A percentile compares a stretch with the other conserved stretches of the same genome.
phyloP scores from a whole-genome alignment of 106 monocot species.

The Triglochin maritima region DNA sequence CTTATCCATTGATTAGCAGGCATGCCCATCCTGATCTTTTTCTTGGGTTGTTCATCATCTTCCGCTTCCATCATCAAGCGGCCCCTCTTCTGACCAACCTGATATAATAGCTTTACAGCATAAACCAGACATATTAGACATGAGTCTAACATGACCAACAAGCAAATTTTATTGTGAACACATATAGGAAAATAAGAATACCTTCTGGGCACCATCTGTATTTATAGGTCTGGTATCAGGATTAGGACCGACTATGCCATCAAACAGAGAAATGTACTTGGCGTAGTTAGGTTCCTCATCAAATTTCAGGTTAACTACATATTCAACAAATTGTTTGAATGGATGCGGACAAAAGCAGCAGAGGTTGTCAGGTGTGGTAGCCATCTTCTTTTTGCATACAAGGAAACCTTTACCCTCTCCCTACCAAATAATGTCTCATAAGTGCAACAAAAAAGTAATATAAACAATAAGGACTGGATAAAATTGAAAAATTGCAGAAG shows the following conservation, averaged over 20 bases:
- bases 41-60: conserved; percentile 25
- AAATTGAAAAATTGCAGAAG: too few species aligned
- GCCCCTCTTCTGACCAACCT: conserved; percentile 32
- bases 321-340: conserved; percentile 27
- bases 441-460: background rate
- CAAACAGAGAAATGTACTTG: conserved; percentile 26
- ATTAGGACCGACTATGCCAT: conserved; percentile 28
- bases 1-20: conserved; percentile 33
- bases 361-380: conserved; percentile 23
- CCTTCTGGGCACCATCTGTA: conserved; percentile 35
- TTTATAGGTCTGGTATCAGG: conserved; percentile 27
- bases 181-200: background rate
- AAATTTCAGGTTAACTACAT: conserved; percentile 29
- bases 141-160: too few species aligned
- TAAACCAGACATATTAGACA: background rate
- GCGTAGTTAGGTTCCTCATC: conserved; percentile 38
- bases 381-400: conserved; percentile 34
- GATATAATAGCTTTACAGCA: conserved; percentile 20
- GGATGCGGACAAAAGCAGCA: conserved; percentile 29
- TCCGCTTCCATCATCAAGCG: conserved; percentile 23
- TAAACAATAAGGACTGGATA: background rate
- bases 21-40: conserved; percentile 24
- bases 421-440: background rate
- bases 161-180: too few species aligned
- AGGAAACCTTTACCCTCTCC: conserved; percentile 31